Base-by-base conservation (phyloP, 106 monocot species). In the Iris macrosiphon region DNA sequence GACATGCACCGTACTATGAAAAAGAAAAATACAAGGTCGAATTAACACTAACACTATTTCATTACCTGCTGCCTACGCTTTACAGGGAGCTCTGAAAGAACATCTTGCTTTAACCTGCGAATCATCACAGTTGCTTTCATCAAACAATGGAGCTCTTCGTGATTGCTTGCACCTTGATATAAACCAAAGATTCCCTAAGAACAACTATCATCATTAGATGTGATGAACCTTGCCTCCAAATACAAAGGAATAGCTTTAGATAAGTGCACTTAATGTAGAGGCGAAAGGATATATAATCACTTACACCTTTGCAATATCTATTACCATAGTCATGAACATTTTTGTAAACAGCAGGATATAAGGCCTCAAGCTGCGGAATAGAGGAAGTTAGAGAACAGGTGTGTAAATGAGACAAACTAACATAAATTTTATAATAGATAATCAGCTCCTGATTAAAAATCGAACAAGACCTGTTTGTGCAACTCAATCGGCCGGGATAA, bases 91-190 rank as follows among this genome's bases (percentile, higher is more conserved):
- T 96, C 68, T 30, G 77, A 62, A 62, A 96, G 79, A 32, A 96
- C 96, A 67, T 96, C 96, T 70, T 80, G 80, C 52, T 96, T 96
- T 45, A 96, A 64, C 52, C 96, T 76, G n/a, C 96, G 96, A 57
- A 96, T 90, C 96, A 96, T 86, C 25, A 89, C 79, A 65, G 96
- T 96, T 51, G 85, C 63, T 72, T 86, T 96, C 89, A 96, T 96
- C 72, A 96, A 70, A 75, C 66, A 83, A 77, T 96, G 96, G 49
- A 96, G 68, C 59, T 96, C 96, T 48, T 86, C 96, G 58, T 89
- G 96, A 58, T 96, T 96, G 65, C 85, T 90, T 51, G 96, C 76
- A 43, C 96, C 96, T 90, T 96, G 96, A 51, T 89, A 96, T 52
- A 83, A 37, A 50, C 96, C 96, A 75, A 96, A 96, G 7, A 70